Evolutionary conservation across 495 filamentous ascomycete species (phyloP).

Genomic region (Penicillium argentinense): DNA sequence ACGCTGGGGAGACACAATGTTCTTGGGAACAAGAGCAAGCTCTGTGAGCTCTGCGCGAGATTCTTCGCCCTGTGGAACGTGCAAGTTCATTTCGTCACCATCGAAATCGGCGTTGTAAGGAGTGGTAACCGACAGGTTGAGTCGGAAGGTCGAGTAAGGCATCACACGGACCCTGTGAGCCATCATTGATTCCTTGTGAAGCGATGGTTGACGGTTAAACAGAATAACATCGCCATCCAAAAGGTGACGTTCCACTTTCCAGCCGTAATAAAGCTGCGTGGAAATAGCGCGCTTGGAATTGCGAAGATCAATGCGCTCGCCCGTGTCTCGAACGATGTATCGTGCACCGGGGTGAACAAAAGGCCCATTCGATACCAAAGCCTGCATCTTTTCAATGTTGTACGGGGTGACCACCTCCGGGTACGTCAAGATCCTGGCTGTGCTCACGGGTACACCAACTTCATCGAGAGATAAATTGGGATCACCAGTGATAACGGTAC

Average conservation of each 20-base stretch:
- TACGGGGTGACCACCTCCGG: slow-evolving; percentile 97
- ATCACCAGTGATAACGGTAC: slow-evolving; percentile 98
- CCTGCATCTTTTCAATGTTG: slow-evolving; percentile 90
- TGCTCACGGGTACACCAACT: slow-evolving; percentile 89
- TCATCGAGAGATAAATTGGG: slow-evolving; percentile 94
- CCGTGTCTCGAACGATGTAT: slow-evolving; percentile 89
- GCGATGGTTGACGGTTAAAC: slow-evolving; percentile 97
- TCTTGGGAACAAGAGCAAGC: slow-evolving; percentile 92
- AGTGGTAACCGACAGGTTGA: slow-evolving; percentile 96
- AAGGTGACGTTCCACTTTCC: slow-evolving; percentile 97
- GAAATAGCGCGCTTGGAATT: slow-evolving; percentile 83
- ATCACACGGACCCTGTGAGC: slow-evolving; percentile 95
- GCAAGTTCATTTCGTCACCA: slow-evolving; percentile 99
- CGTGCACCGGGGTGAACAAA: slow-evolving; percentile 93
- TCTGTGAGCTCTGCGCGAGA: slow-evolving; percentile 89
- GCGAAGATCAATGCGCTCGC: slow-evolving; percentile 89
- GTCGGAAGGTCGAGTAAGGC: slow-evolving; percentile 97
- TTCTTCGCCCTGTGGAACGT: slow-evolving; percentile 97
- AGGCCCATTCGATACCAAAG: slow-evolving; percentile 87
- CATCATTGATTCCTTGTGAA: slow-evolving; percentile 99
- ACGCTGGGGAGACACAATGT: slow-evolving; percentile 96
- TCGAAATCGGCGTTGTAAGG: slow-evolving; percentile 99
- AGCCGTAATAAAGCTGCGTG: slow-evolving; percentile 86
- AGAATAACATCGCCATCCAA: slow-evolving; percentile 96
- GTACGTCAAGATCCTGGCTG: slow-evolving; percentile 87